These are phyloP conservation scores for Leishmania tarentolae DNA, from an alignment of 208 protist species.

Conservation along the genomic window DNA sequence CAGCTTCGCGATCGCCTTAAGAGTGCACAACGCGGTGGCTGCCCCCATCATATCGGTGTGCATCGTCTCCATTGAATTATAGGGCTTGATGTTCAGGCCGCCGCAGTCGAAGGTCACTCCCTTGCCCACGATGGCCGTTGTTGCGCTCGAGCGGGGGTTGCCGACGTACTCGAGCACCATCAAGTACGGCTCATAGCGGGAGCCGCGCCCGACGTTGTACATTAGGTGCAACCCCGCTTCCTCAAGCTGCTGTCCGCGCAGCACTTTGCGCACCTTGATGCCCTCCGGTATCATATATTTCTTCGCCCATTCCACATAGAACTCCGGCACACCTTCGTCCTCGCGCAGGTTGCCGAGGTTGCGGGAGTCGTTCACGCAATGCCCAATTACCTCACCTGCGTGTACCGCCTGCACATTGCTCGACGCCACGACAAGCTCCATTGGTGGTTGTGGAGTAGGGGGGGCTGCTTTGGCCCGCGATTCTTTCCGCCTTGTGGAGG, in stretches of 20 bases:
- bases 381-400: slow-evolving; percentile 67
- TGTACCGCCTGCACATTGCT: slow-evolving; percentile 48
- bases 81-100: slow-evolving; percentile 91
- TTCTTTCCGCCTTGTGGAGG: not conserved
- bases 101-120: slow-evolving; percentile 93
- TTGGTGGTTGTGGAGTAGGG: slow-evolving; percentile 2
- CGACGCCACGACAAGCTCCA: slow-evolving; percentile 51
- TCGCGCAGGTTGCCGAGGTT: slow-evolving; percentile 85
- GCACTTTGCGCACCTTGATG: slow-evolving; percentile 62
- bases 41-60: slow-evolving; percentile 94
- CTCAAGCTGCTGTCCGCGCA: slow-evolving; percentile 57
- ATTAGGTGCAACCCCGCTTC: slow-evolving; percentile 66
- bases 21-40: slow-evolving; percentile 71
- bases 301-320: slow-evolving; percentile 77
- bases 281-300: slow-evolving; percentile 43
- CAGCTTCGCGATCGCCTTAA: slow-evolving; percentile 72
- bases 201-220: slow-evolving; percentile 85
- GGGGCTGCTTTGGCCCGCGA: not conserved
- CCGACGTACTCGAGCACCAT: slow-evolving; percentile 86
- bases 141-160: slow-evolving; percentile 40
- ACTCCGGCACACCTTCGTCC: slow-evolving; percentile 79
- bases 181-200: slow-evolving; percentile 66
- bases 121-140: slow-evolving; percentile 85
- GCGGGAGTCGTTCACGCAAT: slow-evolving; percentile 74
- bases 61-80: slow-evolving; percentile 92